These are phyloP conservation scores for Metroxylon sagu DNA, from an alignment of 176 grass and related monocot genomes.

Conservation along the genomic window DNA sequence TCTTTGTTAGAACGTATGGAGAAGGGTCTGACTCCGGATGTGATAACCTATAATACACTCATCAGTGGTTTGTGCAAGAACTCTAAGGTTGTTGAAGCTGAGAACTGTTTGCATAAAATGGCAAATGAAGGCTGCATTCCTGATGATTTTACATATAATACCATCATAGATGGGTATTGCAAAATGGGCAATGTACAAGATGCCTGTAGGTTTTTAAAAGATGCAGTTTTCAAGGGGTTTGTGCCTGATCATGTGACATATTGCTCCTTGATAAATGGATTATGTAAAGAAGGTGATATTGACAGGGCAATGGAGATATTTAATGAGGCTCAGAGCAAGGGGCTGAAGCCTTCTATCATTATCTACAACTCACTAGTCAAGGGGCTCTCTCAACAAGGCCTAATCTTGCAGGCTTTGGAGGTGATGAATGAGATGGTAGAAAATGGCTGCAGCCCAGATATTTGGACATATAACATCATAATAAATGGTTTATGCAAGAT, in stretches of 20 bases:
- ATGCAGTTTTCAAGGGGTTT: slow-evolving; percentile 87
- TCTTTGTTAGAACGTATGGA: slow-evolving; percentile 50
- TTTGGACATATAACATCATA: slow-evolving; percentile 85
- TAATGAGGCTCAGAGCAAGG: slow-evolving; percentile 57
- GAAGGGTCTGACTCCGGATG: slow-evolving; percentile 42
- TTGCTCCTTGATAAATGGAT: slow-evolving; percentile 80
- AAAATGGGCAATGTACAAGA: slow-evolving; percentile 63
- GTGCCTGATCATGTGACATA: slow-evolving; percentile 78
- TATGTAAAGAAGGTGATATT: slow-evolving; percentile 69
- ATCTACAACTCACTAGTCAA: slow-evolving; percentile 89
- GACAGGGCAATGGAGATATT: slow-evolving; percentile 75
- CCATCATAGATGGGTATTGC: slow-evolving; percentile 80
- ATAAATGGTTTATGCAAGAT: slow-evolving; percentile 94
- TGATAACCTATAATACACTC: slow-evolving; percentile 85
- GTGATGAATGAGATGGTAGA: slow-evolving; percentile 74
- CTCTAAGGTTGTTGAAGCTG: slow-evolving; percentile 47
- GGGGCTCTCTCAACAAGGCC: slow-evolving; percentile 66
- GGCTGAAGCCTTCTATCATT: slow-evolving; percentile 38
- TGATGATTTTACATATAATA: slow-evolving; percentile 97
- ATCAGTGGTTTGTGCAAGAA: slow-evolving; percentile 70
- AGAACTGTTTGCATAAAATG: slow-evolving; percentile 60
- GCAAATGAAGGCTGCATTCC: slow-evolving; percentile 66
- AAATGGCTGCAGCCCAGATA: slow-evolving; percentile 59
- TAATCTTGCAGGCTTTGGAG: slow-evolving; percentile 83
- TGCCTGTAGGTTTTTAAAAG: slow-evolving; percentile 70